Percentiles rank a stretch among this genome's conserved stretches.
phyloP scores from a whole-genome alignment of 139 green algal species.

The Bryopsis sp. region DNA sequence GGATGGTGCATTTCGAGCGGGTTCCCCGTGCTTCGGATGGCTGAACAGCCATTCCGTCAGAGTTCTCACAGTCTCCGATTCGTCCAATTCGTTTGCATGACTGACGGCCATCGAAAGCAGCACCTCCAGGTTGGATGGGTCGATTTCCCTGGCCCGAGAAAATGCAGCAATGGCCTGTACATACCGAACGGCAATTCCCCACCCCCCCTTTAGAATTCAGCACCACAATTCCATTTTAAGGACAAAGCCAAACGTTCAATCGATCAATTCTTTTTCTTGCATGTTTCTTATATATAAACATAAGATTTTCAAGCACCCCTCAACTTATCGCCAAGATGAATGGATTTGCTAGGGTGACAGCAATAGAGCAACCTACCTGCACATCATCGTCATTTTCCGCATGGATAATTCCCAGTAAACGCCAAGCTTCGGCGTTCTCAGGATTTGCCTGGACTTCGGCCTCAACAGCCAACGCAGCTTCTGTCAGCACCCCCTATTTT shows the following conservation, averaged over 20 bases:
- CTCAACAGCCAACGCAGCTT: slow-evolving; percentile 91
- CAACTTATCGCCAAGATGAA: too few species aligned
- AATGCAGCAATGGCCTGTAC: slow-evolving; percentile 82
- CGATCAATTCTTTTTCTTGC: neutral
- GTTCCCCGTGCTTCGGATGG: slow-evolving; percentile 19
- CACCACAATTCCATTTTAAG: too few species aligned
- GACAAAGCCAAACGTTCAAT: neutral
- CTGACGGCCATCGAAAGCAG: slow-evolving; percentile 87
- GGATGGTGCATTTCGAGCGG: too few species aligned
- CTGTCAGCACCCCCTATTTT: slow-evolving; percentile 68
- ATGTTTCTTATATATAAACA: too few species aligned
- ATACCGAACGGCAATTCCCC: neutral
- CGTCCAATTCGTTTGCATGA: slow-evolving; percentile 96
- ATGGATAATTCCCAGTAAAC: slow-evolving; percentile 88
- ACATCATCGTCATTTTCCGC: slow-evolving; percentile 98
- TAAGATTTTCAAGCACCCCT: too few species aligned
- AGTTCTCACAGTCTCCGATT: slow-evolving; percentile 34
- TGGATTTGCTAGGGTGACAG: neutral
- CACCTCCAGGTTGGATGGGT: slow-evolving; percentile 75
- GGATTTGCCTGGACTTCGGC: slow-evolving; percentile 71
- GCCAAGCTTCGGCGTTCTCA: slow-evolving; percentile 78
- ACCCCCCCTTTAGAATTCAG: too few species aligned
- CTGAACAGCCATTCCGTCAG: slow-evolving; percentile 33
- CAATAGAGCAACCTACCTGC: slow-evolving; percentile 31
- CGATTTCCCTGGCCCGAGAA: slow-evolving; percentile 54